Conservation (phyloP, 192 early-diverging fungal genomes). For the Coemansia sp. region DNA sequence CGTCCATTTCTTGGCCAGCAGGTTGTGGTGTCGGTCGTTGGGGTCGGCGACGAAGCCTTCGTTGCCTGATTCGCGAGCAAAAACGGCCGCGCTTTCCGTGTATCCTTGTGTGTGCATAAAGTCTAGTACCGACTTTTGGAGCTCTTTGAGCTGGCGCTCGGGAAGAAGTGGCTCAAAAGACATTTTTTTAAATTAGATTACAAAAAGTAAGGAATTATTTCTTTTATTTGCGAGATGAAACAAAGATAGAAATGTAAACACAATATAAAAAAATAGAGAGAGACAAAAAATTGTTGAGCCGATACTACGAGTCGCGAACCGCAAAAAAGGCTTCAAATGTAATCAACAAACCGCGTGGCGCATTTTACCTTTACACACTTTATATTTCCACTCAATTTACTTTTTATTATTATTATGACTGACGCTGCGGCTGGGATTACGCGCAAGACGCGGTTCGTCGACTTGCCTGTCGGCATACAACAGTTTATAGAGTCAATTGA, state of each 20-base stretch:
- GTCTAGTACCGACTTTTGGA: constrained; percentile 81
- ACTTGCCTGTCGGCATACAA: constrained; percentile 31
- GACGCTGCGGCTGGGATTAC: constrained; percentile 8
- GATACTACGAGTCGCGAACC: no score
- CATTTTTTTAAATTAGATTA: constrained; percentile 10
- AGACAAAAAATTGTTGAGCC: no score
- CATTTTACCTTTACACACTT: background rate
- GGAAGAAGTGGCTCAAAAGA: constrained; percentile 57
- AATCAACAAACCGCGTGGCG: background rate
- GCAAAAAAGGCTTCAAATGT: no score
- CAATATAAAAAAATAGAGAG: background rate
- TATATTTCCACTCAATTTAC: background rate
- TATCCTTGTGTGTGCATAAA: constrained; percentile 83
- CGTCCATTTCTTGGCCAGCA: constrained; percentile 82
- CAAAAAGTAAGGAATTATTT: background rate
- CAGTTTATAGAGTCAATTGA: constrained; percentile 37
- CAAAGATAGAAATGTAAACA: background rate
- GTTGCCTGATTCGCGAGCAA: constrained; percentile 75
- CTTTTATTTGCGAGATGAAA: background rate
- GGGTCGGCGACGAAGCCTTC: constrained; percentile 73
- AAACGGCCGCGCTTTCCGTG: constrained; percentile 65
- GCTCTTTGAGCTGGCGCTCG: constrained; percentile 76
- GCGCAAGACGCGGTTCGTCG: constrained; percentile 50
- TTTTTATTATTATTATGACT: background rate
- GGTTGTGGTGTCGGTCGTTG: constrained; percentile 64